Conservation (phyloP, 1,139 yeast species). For the Suhomyces panamericanus region DNA sequence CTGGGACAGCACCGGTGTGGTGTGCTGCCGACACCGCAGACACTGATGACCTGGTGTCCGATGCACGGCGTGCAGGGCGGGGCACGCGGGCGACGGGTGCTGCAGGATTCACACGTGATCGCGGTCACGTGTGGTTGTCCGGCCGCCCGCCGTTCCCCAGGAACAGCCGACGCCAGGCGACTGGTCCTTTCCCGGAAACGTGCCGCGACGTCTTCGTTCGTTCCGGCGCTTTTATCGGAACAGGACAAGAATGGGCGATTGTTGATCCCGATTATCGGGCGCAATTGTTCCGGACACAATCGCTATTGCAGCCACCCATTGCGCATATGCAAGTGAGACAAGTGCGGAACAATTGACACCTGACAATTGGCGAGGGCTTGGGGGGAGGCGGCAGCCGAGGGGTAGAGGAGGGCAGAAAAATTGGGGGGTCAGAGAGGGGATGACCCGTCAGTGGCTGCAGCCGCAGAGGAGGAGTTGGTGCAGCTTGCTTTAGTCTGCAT, state of each 20-base stretch:
- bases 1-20: too few relatives aligned
- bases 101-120: background rate
- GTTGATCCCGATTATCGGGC: background rate
- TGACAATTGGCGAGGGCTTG: too few relatives aligned
- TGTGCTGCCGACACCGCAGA: too few relatives aligned
- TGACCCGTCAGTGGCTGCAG: too few relatives aligned
- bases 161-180: background rate
- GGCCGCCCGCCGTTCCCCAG: background rate
- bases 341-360: background rate
- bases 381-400: too few relatives aligned
- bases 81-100: too few relatives aligned
- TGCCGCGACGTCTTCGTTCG: too few relatives aligned
- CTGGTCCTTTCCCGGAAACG: background rate
- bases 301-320: background rate
- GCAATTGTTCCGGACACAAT: background rate
- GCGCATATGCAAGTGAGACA: background rate
- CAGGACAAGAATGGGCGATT: background rate
- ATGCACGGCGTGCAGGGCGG: background rate
- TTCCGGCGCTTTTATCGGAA: background rate
- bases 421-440: too few relatives aligned
- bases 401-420: too few relatives aligned
- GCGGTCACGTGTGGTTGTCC: background rate
- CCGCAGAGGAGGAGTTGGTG: too few relatives aligned
- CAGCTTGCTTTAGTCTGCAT: too few relatives aligned
- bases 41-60: background rate